Conservation (phyloP, 2,329 filamentous ascomycete genomes). For the Colletotrichum chrysophilum region DNA sequence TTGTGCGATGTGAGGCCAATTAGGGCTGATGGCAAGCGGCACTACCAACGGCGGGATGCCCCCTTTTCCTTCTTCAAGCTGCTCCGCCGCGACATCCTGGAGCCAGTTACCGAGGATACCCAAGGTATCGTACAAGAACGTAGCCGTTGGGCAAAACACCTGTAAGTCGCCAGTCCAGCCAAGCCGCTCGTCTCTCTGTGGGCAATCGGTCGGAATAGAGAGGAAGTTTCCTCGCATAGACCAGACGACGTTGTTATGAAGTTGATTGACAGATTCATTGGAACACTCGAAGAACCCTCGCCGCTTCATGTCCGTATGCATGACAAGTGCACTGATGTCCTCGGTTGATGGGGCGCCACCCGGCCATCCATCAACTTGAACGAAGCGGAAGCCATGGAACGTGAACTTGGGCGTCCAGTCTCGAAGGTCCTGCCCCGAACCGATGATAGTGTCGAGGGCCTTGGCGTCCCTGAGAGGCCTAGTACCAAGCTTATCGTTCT, state of each 20-base stretch:
- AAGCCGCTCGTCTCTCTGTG: constrained; percentile 11
- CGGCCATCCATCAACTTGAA: constrained; percentile 3
- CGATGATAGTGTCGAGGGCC: not conserved
- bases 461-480: not conserved
- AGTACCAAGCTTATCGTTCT: constrained; percentile 1
- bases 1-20: constrained; percentile 19
- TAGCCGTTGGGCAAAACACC: constrained; percentile 8
- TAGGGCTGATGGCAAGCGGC: constrained; percentile 27
- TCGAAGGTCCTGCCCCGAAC: not conserved
- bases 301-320: constrained; percentile 13
- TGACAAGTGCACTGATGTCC: constrained; percentile 2
- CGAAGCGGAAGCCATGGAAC: constrained; percentile 16
- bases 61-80: constrained; percentile 31
- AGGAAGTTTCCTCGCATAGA: constrained; percentile 17
- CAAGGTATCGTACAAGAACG: constrained; percentile 10
- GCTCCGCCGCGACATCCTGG: constrained; percentile 10
- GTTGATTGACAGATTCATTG: constrained; percentile 1
- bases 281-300: constrained; percentile 17
- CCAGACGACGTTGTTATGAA: constrained; percentile 14
- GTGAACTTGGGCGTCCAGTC: constrained; percentile 6
- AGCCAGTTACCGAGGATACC: constrained; percentile 13
- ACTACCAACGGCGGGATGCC: constrained; percentile 36
- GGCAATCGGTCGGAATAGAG: constrained; percentile 14
- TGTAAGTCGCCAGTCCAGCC: constrained; percentile 17
- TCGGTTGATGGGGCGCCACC: not conserved